Percentiles rank a stretch among this genome's conserved stretches.
Evolutionary conservation across 352 stramenopile genomes (phyloP).

Genomic region (Plasmopara viticola): DNA sequence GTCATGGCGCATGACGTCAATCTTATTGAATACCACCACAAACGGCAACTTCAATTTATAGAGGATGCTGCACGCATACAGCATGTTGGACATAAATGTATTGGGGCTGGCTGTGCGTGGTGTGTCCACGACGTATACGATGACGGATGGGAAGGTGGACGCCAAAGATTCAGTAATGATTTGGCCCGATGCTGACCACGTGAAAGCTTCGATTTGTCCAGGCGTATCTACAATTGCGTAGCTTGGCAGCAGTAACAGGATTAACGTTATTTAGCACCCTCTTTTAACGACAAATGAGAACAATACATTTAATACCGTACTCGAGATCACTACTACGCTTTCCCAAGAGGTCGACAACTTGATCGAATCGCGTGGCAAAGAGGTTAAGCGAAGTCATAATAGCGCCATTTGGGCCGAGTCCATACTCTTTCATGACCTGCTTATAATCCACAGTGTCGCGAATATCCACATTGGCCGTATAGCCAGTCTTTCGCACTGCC

Average conservation of each 20-base stretch:
- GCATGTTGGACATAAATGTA: conserved; percentile 99
- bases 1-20: conserved; percentile 91
- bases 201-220: conserved; percentile 99
- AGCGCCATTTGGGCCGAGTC: conserved; percentile 96
- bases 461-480: conserved; percentile 98
- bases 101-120: conserved; percentile 93
- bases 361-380: conserved; percentile 99
- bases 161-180: conserved; percentile 98
- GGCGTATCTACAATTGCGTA: conserved; percentile 98
- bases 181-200: conserved; percentile 96
- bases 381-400: conserved; percentile 99
- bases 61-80: conserved; percentile 98
- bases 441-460: conserved; percentile 99
- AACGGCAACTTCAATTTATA: conserved; percentile 98
- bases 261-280: conserved; percentile 3
- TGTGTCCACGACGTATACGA: conserved; percentile 98
- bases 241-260: conserved; percentile 22
- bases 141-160: conserved; percentile 94
- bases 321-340: conserved; percentile 81
- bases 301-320: conserved; percentile 33
- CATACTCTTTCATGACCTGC: conserved; percentile 97
- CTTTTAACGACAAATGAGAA: neutral
- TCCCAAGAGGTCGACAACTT: conserved; percentile 94
- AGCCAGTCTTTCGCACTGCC: conserved; percentile 93
- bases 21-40: conserved; percentile 99